A percentile compares a stretch with the other conserved stretches of the same genome.
Evolutionary conservation across 768 basidiomycete species (phyloP).

Genomic region (Calocybe gangraenosa): DNA sequence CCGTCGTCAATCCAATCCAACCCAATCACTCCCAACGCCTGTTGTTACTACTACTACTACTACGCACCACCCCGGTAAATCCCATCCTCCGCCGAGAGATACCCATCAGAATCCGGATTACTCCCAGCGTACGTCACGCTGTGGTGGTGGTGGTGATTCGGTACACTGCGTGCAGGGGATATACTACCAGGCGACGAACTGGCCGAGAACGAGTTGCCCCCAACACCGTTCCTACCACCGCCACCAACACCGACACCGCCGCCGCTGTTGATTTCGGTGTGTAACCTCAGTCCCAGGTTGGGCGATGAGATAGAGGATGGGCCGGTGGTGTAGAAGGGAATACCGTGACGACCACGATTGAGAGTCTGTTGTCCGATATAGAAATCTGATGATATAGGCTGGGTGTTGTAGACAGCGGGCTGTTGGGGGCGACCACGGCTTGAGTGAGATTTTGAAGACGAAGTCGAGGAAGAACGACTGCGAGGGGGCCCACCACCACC

Average conservation of each 20-base stretch:
- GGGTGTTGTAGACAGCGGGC: slow-evolving; percentile 4
- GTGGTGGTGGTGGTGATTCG: not conserved
- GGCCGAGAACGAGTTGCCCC: slow-evolving; percentile 2
- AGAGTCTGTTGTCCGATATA: slow-evolving; percentile 5
- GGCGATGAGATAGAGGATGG: slow-evolving; percentile 14
- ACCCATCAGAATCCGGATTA: slow-evolving; percentile 10
- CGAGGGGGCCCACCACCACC: slow-evolving; percentile 15
- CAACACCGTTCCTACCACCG: too few species aligned
- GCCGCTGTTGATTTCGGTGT: slow-evolving; percentile 1
- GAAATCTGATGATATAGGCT: slow-evolving; percentile 5
- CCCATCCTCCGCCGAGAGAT: slow-evolving; percentile 6
- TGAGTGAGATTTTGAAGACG: slow-evolving; percentile 26
- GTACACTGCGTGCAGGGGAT: slow-evolving; percentile 1
- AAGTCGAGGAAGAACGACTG: slow-evolving; percentile 20
- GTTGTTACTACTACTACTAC: too few species aligned
- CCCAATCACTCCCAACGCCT: too few species aligned
- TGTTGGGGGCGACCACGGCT: slow-evolving; percentile 14
- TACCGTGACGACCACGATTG: slow-evolving; percentile 4
- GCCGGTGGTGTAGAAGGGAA: slow-evolving; percentile 9
- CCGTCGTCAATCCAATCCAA: too few species aligned
- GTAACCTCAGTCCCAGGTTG: slow-evolving; percentile 12
- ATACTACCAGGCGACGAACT: slow-evolving; percentile 6
- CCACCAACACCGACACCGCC: too few species aligned
- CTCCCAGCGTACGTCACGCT: slow-evolving; percentile 7
- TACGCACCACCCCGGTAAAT: too few species aligned